Base-by-base conservation (phyloP, 192 early-diverging fungal species). In the Podochytrium sp. region DNA sequence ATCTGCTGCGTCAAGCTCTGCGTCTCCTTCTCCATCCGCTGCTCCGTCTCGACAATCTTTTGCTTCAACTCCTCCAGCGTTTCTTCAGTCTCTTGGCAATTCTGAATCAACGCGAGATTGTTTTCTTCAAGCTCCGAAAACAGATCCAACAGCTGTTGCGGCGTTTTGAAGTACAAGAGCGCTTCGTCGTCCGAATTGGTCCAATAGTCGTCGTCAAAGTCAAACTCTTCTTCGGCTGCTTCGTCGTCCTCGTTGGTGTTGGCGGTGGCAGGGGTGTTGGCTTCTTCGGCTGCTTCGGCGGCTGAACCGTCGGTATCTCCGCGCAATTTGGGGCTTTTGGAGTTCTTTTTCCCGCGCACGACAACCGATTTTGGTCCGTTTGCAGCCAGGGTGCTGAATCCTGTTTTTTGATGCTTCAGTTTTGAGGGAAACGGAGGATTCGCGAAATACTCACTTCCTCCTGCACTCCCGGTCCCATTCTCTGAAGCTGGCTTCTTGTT, bases 81-180 rank as follows among this genome's bases (percentile, higher is more conserved):
- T 61, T 86, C 87, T 55, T 88, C 87, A 18, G 85, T 86, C 74
- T 88, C 87, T 73, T 88, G 87, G 56, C 83, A 88, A 61, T 84
- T 86, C 56, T 88, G 87, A 53, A 88, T 88, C 39, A 88, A 47
- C 58, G 83, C 80, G 30, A 88, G 64, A 55, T 88, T 88, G 72
- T 85, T 88, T 62, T 88, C 87, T 64, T 88, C 87, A 34, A 88
- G 79, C 75, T 88, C 87, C 4, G 85, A 75, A 74, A 86, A 88
- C 23, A 88, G 76, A 68, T 86, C 85, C 30, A 88, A 72, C 12
- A 88, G 63, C 66, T 88, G 85, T 64, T 86, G 78, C 7, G 87
- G 85, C 18, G 74, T 57, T 56, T 82, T 84, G 74, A 88, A 88
- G 57, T 67, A 86, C 1, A 88, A 56, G 16, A 76, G 55, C 3